phyloP scores from a whole-genome alignment of 2,329 filamentous ascomycete species.

The Talaromyces albobiverticillius region DNA sequence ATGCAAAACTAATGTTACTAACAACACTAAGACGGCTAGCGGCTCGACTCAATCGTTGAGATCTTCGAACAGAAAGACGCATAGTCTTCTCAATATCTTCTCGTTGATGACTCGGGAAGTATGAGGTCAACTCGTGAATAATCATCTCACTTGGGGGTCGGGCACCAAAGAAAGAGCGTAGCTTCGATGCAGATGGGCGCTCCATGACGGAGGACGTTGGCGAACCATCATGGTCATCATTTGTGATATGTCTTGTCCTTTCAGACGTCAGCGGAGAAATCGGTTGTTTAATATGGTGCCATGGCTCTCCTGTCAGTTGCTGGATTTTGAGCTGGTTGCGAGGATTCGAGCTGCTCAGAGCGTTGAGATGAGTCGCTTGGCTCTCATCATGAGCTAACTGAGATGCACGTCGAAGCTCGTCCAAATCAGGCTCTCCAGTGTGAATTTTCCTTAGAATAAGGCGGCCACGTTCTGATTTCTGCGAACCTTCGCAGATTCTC shows the following conservation, averaged over 20 bases:
- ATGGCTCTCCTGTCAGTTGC: slow-evolving; percentile 82
- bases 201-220: slow-evolving; percentile 14
- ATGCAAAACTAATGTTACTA: slow-evolving; percentile 89
- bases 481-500: slow-evolving; percentile 83
- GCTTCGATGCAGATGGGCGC: slow-evolving; percentile 27
- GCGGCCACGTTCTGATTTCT: slow-evolving; percentile 80
- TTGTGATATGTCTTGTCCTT: slow-evolving; percentile 25
- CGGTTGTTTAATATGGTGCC: slow-evolving; percentile 81
- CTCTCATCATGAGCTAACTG: slow-evolving; percentile 87
- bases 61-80: slow-evolving; percentile 85
- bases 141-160: slow-evolving; percentile 96
- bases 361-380: slow-evolving; percentile 66
- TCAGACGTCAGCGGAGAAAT: slow-evolving; percentile 65
- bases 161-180: slow-evolving; percentile 76
- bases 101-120: slow-evolving; percentile 92
- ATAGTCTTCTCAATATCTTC: slow-evolving; percentile 96
- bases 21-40: slow-evolving; percentile 91
- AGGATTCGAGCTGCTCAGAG: slow-evolving; percentile 61
- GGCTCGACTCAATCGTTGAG: slow-evolving; percentile 84
- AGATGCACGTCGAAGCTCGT: slow-evolving; percentile 82
- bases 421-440: slow-evolving; percentile 79
- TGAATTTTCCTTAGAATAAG: slow-evolving; percentile 92
- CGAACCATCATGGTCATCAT: slow-evolving; percentile 27
- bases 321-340: slow-evolving; percentile 84
- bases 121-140: slow-evolving; percentile 90